Evolutionary conservation across 202 grass and related monocot genomes (phyloP).

Genomic region (Bolboschoenoplectus hybrid): DNA sequence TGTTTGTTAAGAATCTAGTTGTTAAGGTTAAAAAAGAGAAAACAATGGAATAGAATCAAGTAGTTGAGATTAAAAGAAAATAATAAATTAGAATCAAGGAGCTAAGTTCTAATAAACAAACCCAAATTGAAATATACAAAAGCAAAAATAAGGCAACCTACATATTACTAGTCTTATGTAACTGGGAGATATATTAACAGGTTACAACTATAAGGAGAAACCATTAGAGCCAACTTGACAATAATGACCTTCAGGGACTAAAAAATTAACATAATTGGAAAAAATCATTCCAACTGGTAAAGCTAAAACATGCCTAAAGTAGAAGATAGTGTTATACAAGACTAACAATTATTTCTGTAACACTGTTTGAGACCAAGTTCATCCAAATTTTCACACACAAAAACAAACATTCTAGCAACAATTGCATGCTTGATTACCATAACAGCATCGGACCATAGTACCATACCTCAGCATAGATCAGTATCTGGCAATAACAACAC

Average conservation of each 20-base stretch:
- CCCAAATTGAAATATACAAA: slow-evolving; percentile 12
- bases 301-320: background rate
- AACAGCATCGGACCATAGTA: background rate
- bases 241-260: background rate
- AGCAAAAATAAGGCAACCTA: background rate
- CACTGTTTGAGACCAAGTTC: background rate
- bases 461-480: background rate
- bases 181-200: background rate
- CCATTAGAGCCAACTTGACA: background rate
- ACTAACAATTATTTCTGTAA: background rate
- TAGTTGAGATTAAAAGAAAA: background rate
- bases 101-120: background rate
- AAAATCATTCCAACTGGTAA: background rate
- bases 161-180: background rate
- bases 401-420: background rate
- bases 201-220: background rate
- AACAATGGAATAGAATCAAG: background rate
- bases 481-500: background rate
- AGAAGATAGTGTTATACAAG: background rate
- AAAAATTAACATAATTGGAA: background rate
- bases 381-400: slow-evolving; percentile 18
- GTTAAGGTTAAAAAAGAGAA: slow-evolving; percentile 9
- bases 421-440: background rate
- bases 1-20: background rate
- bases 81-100: background rate